Evolutionary conservation across 228 moss, liverwort and hornwort genomes (phyloP).

Genomic region (Sphagnum magellanicum): DNA sequence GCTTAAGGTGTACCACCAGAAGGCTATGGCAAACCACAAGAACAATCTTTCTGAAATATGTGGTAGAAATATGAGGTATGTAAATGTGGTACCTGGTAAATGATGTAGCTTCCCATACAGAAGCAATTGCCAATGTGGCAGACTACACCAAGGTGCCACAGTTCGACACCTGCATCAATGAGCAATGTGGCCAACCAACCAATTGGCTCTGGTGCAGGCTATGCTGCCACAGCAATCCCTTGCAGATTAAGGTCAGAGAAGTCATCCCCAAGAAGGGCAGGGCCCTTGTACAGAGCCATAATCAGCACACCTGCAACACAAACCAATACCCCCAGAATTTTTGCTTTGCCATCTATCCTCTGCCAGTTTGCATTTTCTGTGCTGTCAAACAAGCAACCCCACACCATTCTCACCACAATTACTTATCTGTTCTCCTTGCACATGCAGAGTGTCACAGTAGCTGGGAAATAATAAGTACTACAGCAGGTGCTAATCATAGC

Average conservation of each 20-base stretch:
- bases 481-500: too few species aligned
- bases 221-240: slow-evolving; percentile 67
- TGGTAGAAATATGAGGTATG: too few species aligned
- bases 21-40: too few species aligned
- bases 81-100: slow-evolving; percentile 56
- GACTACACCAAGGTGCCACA: slow-evolving; percentile 69
- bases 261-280: slow-evolving; percentile 71
- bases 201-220: slow-evolving; percentile 87
- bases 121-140: slow-evolving; percentile 77
- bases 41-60: too few species aligned
- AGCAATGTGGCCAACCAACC: slow-evolving; percentile 75
- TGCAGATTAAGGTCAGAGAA: slow-evolving; percentile 58
- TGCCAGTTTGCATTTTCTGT: slow-evolving; percentile 63
- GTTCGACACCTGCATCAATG: slow-evolving; percentile 57
- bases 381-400: slow-evolving; percentile 24
- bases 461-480: too few species aligned
- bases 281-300: slow-evolving; percentile 73
- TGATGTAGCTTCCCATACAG: slow-evolving; percentile 77
- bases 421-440: not conserved
- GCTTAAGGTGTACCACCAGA: too few species aligned
- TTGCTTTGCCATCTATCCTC: slow-evolving; percentile 79
- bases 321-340: slow-evolving; percentile 63
- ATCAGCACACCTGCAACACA: slow-evolving; percentile 65
- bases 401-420: slow-evolving; percentile 2
- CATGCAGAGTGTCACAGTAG: too few species aligned